Evolutionary conservation across 495 filamentous ascomycete genomes (phyloP).

Genomic region (Penicillium simplicissimum): DNA sequence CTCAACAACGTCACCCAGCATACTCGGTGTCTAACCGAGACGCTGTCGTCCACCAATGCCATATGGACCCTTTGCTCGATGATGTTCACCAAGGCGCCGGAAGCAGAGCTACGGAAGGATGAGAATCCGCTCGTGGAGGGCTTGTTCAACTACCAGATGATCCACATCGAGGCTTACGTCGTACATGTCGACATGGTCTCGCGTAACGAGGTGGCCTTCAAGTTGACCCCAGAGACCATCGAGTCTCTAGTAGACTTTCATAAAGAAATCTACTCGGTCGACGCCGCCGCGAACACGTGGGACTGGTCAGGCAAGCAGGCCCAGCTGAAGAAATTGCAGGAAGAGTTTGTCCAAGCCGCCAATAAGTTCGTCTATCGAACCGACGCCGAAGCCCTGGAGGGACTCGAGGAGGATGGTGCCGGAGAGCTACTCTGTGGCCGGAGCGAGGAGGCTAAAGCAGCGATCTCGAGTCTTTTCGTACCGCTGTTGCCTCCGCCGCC

Average conservation of each 20-base stretch:
- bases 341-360: slow-evolving; percentile 94
- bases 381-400: slow-evolving; percentile 85
- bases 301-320: slow-evolving; percentile 96
- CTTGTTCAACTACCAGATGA: slow-evolving; percentile 89
- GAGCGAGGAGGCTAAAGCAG: slow-evolving; percentile 90
- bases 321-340: slow-evolving; percentile 96
- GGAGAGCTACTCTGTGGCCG: slow-evolving; percentile 90
- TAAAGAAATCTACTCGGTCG: slow-evolving; percentile 92
- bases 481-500: slow-evolving; percentile 92
- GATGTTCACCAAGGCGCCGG: slow-evolving; percentile 89
- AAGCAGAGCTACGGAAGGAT: slow-evolving; percentile 82
- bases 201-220: slow-evolving; percentile 96
- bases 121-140: slow-evolving; percentile 87
- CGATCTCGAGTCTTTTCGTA: slow-evolving; percentile 81
- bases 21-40: slow-evolving; percentile 94
- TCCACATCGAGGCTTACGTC: slow-evolving; percentile 96
- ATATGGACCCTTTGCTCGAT: slow-evolving; percentile 96
- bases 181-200: slow-evolving; percentile 99
- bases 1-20: slow-evolving; percentile 98
- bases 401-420: slow-evolving; percentile 93
- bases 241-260: slow-evolving; percentile 94
- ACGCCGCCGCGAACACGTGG: slow-evolving; percentile 86
- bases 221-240: slow-evolving; percentile 96
- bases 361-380: slow-evolving; percentile 98
- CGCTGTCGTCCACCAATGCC: slow-evolving; percentile 83